phyloP scores from a whole-genome alignment of 208 protist species.

The Porcisia deanei region DNA sequence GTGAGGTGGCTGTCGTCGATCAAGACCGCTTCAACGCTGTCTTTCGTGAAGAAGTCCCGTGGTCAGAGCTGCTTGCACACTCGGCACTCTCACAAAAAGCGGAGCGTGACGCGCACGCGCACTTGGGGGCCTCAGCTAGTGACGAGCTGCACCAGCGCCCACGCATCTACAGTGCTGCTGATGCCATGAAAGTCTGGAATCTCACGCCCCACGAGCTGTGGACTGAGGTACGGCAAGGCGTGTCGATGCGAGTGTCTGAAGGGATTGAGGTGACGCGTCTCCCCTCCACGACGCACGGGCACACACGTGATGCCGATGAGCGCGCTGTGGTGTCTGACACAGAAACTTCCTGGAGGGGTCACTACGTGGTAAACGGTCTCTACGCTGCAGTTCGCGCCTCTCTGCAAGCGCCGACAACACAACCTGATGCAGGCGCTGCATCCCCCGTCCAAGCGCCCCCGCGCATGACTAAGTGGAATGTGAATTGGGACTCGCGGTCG shows the following conservation, averaged over 20 bases:
- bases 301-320: background rate
- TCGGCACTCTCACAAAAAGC: conserved; percentile 1
- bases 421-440: background rate
- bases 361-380: conserved; percentile 30
- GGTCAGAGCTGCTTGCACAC: conserved; percentile 13
- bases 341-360: conserved; percentile 15
- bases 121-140: background rate
- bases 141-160: background rate
- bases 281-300: background rate
- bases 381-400: conserved; percentile 23
- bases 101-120: background rate
- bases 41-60: conserved; percentile 25
- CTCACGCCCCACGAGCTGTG: conserved; percentile 23
- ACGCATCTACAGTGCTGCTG: conserved; percentile 27
- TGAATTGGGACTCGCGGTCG: conserved; percentile 46
- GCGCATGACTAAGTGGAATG: conserved; percentile 19
- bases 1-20: conserved; percentile 14
- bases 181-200: conserved; percentile 27
- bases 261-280: conserved; percentile 25
- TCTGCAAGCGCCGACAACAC: background rate
- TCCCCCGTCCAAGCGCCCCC: background rate
- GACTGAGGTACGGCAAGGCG: conserved; percentile 11
- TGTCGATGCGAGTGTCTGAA: conserved; percentile 24
- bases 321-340: background rate
- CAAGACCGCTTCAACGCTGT: conserved; percentile 30